Conservation (phyloP, 148 eudicot genomes). For the Chenopodium berlandieri region DNA sequence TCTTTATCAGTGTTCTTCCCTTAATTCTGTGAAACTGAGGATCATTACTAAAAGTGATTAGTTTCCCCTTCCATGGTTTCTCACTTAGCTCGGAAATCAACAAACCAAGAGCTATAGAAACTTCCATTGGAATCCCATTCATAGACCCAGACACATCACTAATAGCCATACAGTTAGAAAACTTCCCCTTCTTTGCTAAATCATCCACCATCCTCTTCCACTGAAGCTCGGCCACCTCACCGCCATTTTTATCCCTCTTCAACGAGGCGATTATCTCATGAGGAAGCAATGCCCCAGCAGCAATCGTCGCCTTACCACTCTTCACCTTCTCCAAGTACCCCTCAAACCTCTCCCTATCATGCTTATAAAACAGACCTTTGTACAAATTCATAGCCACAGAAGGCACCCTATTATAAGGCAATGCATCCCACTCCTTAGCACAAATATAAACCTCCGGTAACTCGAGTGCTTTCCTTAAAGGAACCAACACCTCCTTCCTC, state of each 20-base stretch:
- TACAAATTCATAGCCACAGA: slow-evolving; percentile 18
- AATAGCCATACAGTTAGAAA: slow-evolving; percentile 37
- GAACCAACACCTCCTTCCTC: slow-evolving; percentile 31
- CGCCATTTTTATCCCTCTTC: neutral
- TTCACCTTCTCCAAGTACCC: slow-evolving; percentile 28
- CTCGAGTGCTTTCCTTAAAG: slow-evolving; percentile 26
- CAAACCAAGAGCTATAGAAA: slow-evolving; percentile 29
- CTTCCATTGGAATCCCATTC: neutral
- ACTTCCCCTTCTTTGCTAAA: slow-evolving; percentile 32
- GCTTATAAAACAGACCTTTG: neutral
- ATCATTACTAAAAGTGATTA: slow-evolving; percentile 25
- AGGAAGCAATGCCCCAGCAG: slow-evolving; percentile 50
- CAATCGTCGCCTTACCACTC: slow-evolving; percentile 39
- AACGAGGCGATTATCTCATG: slow-evolving; percentile 30
- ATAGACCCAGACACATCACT: slow-evolving; percentile 6
- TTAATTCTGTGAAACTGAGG: slow-evolving; percentile 28
- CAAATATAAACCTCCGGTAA: slow-evolving; percentile 41
- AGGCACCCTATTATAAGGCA: slow-evolving; percentile 11
- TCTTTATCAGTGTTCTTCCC: slow-evolving; percentile 6
- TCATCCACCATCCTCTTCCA: slow-evolving; percentile 56
- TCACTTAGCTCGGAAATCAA: slow-evolving; percentile 25
- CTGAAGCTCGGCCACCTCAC: slow-evolving; percentile 40
- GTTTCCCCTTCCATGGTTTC: slow-evolving; percentile 34
- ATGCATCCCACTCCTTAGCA: slow-evolving; percentile 38
- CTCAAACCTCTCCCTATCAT: neutral